Percentiles rank a stretch among this genome's conserved stretches.
Evolutionary conservation across 495 filamentous ascomycete species (phyloP).

Genomic region (Xylaria castorea): DNA sequence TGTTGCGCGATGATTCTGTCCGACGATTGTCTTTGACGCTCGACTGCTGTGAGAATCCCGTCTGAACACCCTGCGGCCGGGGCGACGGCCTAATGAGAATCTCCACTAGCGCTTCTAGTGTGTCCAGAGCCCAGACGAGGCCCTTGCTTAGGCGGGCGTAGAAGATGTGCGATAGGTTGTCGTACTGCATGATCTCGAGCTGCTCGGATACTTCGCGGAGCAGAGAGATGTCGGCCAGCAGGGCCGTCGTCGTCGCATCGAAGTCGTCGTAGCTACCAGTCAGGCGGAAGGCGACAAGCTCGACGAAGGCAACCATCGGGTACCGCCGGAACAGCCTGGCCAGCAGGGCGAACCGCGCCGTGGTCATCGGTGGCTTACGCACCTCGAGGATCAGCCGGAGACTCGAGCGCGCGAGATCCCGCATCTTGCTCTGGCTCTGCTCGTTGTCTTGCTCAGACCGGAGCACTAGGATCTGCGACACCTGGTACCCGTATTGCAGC

Average conservation of each 20-base stretch:
- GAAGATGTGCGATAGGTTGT: constrained; percentile 26
- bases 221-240: constrained; percentile 20
- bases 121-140: constrained; percentile 23
- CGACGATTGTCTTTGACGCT: constrained; percentile 2
- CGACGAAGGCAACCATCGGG: constrained; percentile 28
- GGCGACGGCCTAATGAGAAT: constrained; percentile 3
- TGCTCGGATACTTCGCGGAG: constrained; percentile 21
- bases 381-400: constrained; percentile 27
- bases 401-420: constrained; percentile 25
- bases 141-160: constrained; percentile 25
- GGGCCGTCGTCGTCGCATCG: neutral
- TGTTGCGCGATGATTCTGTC: constrained; percentile 3
- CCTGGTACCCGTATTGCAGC: constrained; percentile 29
- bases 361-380: constrained; percentile 1
- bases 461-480: constrained; percentile 31
- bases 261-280: constrained; percentile 7
- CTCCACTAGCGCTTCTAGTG: constrained; percentile 20
- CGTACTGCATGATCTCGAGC: constrained; percentile 25
- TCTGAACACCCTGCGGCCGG: neutral
- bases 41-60: neutral
- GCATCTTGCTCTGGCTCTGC: constrained; percentile 16
- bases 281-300: constrained; percentile 23
- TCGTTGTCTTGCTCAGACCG: constrained; percentile 22
- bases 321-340: constrained; percentile 27
- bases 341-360: constrained; percentile 25